A percentile compares a stretch with the other conserved stretches of the same genome.
phyloP scores from a whole-genome alignment of 2,329 filamentous ascomycete genomes.

The Chalaropsis ovoidea region DNA sequence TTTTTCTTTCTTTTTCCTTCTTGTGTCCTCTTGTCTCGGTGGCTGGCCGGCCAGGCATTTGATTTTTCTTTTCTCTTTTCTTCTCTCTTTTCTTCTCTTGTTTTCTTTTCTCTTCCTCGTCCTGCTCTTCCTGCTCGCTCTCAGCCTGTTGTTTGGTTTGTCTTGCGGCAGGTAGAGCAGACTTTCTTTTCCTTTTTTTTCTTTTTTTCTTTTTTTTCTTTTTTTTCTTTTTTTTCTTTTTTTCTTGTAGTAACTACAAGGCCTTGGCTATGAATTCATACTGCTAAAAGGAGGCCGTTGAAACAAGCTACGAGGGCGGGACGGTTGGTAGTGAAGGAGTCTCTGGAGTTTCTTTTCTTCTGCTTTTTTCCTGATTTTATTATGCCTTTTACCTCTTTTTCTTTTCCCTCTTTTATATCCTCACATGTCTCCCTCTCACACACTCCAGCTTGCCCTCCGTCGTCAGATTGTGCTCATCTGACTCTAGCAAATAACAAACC shows the following conservation, averaged over 20 bases:
- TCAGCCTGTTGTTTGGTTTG: no score
- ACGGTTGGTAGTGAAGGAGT: neutral
- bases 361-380: neutral
- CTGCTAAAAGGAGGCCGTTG: conserved; percentile 3
- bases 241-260: neutral
- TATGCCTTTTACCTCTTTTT: neutral
- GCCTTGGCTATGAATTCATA: conserved; percentile 1
- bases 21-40: conserved; percentile 2
- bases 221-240: no score
- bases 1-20: neutral
- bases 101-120: neutral
- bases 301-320: neutral
- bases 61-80: conserved; percentile 3
- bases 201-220: no score
- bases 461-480: neutral
- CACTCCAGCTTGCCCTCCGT: neutral
- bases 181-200: neutral
- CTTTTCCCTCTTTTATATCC: neutral
- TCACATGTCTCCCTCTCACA: neutral
- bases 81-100: neutral
- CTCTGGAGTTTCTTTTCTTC: neutral
- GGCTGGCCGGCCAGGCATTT: neutral
- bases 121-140: neutral
- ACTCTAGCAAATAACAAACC: neutral
- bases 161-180: neutral